Evolutionary conservation across 169 alveolate species (phyloP).

Genomic region (Perkinsus olseni): DNA sequence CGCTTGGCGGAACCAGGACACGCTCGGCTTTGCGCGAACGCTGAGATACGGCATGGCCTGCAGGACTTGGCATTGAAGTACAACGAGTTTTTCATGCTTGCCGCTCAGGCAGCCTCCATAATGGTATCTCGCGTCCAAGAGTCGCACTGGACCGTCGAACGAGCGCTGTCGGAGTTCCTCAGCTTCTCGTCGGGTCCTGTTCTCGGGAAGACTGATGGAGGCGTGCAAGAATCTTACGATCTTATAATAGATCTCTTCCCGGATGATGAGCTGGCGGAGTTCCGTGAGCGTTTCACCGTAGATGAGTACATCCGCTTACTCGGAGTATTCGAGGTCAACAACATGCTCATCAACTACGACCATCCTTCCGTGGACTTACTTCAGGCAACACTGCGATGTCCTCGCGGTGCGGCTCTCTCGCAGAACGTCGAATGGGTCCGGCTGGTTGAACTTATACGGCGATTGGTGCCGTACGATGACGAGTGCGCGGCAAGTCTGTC

Average conservation of each 20-base stretch:
- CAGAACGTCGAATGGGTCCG: background rate
- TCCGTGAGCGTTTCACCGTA: background rate
- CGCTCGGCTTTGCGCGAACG: background rate
- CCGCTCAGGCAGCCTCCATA: background rate
- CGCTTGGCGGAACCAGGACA: background rate
- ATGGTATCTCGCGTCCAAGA: background rate
- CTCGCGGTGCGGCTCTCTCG: background rate
- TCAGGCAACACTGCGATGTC: background rate
- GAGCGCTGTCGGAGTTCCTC: background rate
- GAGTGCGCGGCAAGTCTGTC: background rate
- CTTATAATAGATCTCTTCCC: background rate
- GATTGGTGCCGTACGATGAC: background rate
- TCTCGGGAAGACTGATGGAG: background rate
- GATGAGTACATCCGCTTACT: background rate
- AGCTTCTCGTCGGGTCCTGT: background rate
- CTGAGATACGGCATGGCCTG: background rate
- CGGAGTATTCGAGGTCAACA: background rate
- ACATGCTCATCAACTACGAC: background rate
- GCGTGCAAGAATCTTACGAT: background rate
- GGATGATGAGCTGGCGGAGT: background rate
- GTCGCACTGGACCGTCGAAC: background rate
- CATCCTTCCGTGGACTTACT: background rate
- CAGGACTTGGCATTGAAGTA: background rate
- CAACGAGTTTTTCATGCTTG: background rate
- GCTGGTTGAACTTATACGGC: background rate